Percentiles rank a stretch among this genome's conserved stretches.
Conservation (phyloP, 1,284 basidiomycete genomes). For the Austropuccinia psidii region DNA sequence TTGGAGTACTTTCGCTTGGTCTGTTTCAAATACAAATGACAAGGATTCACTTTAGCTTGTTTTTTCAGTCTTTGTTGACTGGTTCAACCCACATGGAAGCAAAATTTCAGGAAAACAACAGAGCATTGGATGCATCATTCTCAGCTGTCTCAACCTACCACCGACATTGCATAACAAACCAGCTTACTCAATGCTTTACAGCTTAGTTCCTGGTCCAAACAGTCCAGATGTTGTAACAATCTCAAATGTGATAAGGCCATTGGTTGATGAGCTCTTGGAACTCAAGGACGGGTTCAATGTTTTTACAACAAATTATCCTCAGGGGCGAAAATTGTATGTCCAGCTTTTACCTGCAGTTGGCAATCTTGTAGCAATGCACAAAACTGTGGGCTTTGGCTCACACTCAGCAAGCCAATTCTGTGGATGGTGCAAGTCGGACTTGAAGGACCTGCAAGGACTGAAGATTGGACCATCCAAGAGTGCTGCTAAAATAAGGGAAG, state of each 20-base stretch:
- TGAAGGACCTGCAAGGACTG: too few relatives aligned
- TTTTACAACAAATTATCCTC: neutral
- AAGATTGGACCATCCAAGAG: too few relatives aligned
- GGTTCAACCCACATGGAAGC: conserved; percentile 19
- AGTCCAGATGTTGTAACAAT: conserved; percentile 2
- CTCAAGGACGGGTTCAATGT: neutral
- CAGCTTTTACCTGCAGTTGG: neutral
- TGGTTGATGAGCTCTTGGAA: neutral
- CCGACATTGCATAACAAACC: neutral
- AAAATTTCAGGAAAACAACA: conserved; percentile 1
- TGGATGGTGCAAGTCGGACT: neutral
- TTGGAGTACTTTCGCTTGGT: neutral
- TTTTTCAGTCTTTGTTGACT: conserved; percentile 7
- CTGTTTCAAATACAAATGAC: too few relatives aligned
- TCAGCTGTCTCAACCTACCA: conserved; percentile 15
- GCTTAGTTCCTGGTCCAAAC: conserved; percentile 21
- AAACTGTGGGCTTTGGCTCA: conserved; percentile 2
- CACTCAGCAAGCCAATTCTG: neutral
- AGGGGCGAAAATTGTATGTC: neutral
- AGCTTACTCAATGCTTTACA: conserved; percentile 8
- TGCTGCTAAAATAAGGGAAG: neutral
- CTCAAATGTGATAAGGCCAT: neutral
- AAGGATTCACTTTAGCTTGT: neutral
- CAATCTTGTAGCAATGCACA: conserved; percentile 2
- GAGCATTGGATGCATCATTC: conserved; percentile 6